Evolutionary conservation across 768 basidiomycete genomes (phyloP).

Genomic region (Suillus sp.): DNA sequence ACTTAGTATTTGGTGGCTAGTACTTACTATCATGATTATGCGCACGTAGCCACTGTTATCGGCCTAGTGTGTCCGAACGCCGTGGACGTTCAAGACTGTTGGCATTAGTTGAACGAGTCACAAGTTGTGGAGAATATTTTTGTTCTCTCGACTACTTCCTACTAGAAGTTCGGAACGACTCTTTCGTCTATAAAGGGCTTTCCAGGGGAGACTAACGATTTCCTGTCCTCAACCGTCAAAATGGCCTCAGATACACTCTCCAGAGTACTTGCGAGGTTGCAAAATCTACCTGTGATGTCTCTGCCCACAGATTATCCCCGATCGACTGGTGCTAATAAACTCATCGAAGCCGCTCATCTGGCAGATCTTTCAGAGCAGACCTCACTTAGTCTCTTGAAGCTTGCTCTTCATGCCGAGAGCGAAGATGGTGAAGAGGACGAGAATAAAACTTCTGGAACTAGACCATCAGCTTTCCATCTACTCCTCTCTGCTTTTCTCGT

Average conservation of each 20-base stretch:
- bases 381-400: slow-evolving; percentile 77
- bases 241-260: slow-evolving; percentile 41
- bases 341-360: slow-evolving; percentile 83
- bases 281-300: slow-evolving; percentile 85
- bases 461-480: slow-evolving; percentile 87
- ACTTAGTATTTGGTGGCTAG: too few relatives aligned
- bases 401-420: slow-evolving; percentile 71
- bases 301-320: slow-evolving; percentile 96
- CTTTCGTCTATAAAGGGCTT: too few relatives aligned
- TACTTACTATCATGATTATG: too few relatives aligned
- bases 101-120: too few relatives aligned
- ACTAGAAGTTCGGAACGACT: neutral
- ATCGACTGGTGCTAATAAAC: slow-evolving; percentile 66
- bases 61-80: neutral
- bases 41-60: neutral
- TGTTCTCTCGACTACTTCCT: neutral
- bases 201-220: neutral
- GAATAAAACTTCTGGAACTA: slow-evolving; percentile 35
- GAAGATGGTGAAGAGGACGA: slow-evolving; percentile 54
- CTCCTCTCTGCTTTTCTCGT: slow-evolving; percentile 91
- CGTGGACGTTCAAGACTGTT: neutral
- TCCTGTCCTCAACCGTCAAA: slow-evolving; percentile 8
- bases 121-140: neutral
- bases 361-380: slow-evolving; percentile 74
- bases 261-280: slow-evolving; percentile 65